Base-by-base conservation (phyloP, 1,139 yeast genomes). In the Scheffersomyces quercinus region DNA sequence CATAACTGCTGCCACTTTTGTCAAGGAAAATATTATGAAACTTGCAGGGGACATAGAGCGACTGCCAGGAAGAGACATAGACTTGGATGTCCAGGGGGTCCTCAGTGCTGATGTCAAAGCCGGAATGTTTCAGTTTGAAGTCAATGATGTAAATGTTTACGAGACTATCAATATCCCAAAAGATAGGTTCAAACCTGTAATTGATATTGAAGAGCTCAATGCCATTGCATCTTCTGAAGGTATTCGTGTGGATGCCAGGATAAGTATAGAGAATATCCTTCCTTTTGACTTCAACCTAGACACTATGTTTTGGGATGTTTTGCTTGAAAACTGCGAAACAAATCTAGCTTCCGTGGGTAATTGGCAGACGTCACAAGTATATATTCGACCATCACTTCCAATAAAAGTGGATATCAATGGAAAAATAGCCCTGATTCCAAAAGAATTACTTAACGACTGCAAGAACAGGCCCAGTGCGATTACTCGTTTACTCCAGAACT, bases 251-350 rank as follows among this genome's bases (percentile, higher is more conserved):
- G 29, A 36, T 5, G 39, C 53, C 11, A 37, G 44, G 4, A 29
- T 54, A 4, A 28, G 29, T 9, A 26, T 59, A 5, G 43, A 51
- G 7, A 54, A 49, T 14, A 49, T 48, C 5, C 50, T 54, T 11
- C 65, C 67, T 1, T 37, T 65, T n/a, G 46, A 48, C 2, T 50
- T 61, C 13, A 43, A 45, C 2, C 37, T 68, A 2, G 56, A 48
- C 1, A 28, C 55, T 3, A 56, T 67, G 12, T 52, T 56, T 34
- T 66, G 72, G 72, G 59, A 60, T 39, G 38, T 68, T 3, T 50
- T 56, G 11, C 41, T 69, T 5, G 51, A 54, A 28, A 67, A 60
- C 45, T 68, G 73, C 50, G 42, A 54, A 10, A 36, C 39, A 2
- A 37, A 53, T 1, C 52, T 57, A 14, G 48, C 56, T 6, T 48